phyloP scores from a whole-genome alignment of 352 stramenopile species.

The Phytophthora litchii region DNA sequence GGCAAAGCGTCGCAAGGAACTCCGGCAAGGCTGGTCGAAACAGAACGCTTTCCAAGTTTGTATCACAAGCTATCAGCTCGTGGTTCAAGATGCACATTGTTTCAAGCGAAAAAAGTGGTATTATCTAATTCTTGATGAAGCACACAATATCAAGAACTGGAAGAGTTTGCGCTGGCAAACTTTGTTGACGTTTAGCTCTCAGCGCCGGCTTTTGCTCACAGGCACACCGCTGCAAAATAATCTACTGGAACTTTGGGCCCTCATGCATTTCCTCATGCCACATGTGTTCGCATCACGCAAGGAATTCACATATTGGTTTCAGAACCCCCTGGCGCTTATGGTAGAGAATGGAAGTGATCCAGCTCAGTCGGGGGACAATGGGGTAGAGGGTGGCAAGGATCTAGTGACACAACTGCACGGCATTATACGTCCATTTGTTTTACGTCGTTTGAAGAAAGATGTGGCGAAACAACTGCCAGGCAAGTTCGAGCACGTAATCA shows the following conservation, averaged over 20 bases:
- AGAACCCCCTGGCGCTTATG: slow-evolving; percentile 93
- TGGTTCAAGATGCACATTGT: slow-evolving; percentile 96
- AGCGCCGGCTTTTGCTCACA: slow-evolving; percentile 92
- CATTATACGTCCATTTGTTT: slow-evolving; percentile 98
- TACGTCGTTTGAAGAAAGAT: slow-evolving; percentile 97
- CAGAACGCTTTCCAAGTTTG: slow-evolving; percentile 97
- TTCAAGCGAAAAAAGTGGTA: slow-evolving; percentile 99
- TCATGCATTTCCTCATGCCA: slow-evolving; percentile 99
- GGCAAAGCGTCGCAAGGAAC: slow-evolving; percentile 93
- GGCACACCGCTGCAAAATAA: slow-evolving; percentile 98
- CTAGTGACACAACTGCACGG: slow-evolving; percentile 95
- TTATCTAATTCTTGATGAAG: slow-evolving; percentile 99
- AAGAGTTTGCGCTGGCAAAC: slow-evolving; percentile 98
- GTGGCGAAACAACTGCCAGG: slow-evolving; percentile 97
- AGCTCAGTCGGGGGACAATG: slow-evolving; percentile 67
- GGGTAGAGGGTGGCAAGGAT: slow-evolving; percentile 32
- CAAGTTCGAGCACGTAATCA: slow-evolving; percentile 98
- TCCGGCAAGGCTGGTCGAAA: slow-evolving; percentile 95
- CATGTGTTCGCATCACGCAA: slow-evolving; percentile 94
- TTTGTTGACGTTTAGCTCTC: slow-evolving; percentile 97
- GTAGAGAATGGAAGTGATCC: slow-evolving; percentile 72
- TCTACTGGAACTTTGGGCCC: slow-evolving; percentile 97
- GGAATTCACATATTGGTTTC: slow-evolving; percentile 99
- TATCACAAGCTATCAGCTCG: slow-evolving; percentile 99
- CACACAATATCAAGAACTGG: slow-evolving; percentile 99